A percentile compares a stretch with the other conserved stretches of the same genome.
These are phyloP conservation scores for Aspergillus puulaauensis DNA, from an alignment of 2,329 filamentous ascomycete species.

Conservation along the genomic window DNA sequence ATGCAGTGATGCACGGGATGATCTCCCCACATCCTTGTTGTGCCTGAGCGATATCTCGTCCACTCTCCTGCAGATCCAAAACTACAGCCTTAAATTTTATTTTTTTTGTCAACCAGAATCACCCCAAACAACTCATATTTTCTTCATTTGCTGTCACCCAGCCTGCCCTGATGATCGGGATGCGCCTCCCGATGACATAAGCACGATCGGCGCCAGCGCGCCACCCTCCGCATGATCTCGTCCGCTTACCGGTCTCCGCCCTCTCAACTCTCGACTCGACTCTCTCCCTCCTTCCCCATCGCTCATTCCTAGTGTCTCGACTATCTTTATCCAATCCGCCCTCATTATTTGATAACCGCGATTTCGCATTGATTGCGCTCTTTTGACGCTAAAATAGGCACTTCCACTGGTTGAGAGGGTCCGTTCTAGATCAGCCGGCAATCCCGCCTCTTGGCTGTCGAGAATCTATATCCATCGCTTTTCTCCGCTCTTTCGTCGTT, in stretches of 20 bases:
- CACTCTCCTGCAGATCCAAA: not conserved
- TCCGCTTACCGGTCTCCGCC: constrained; percentile 2
- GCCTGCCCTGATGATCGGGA: not conserved
- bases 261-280: constrained; percentile 2
- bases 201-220: constrained; percentile 8
- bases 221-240: constrained; percentile 7
- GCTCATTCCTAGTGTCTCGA: not conserved
- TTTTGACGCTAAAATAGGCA: constrained; percentile 3
- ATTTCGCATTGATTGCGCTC: not conserved
- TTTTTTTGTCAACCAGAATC: not conserved
- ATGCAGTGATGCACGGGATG: not conserved
- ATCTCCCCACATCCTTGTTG: not conserved
- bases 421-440: constrained; percentile 17
- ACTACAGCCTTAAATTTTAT: not conserved
- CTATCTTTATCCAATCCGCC: constrained; percentile 5
- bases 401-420: constrained; percentile 16
- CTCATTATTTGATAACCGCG: not conserved
- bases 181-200: constrained; percentile 15
- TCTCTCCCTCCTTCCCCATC: not conserved
- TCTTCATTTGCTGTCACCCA: not conserved
- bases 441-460: constrained; percentile 11
- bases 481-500: constrained; percentile 1
- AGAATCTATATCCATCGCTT: constrained; percentile 7
- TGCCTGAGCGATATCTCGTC: not conserved
- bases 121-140: not conserved